A percentile compares a stretch with the other conserved stretches of the same genome.
Evolutionary conservation across 257 asterid species (phyloP).

Genomic region (Solanum tarijense): DNA sequence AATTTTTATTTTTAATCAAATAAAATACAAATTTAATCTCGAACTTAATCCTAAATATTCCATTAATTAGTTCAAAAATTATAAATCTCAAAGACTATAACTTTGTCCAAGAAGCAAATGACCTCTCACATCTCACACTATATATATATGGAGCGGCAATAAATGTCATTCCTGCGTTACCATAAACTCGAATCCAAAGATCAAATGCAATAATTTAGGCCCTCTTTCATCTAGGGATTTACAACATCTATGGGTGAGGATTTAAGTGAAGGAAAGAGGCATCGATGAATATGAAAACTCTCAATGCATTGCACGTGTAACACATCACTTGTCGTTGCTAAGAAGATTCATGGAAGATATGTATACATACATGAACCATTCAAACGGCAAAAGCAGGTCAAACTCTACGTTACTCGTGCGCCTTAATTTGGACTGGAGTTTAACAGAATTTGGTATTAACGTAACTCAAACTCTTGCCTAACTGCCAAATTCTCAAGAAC

Average conservation of each 20-base stretch:
- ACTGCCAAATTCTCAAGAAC: background rate
- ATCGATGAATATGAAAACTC: background rate
- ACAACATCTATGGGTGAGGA: background rate
- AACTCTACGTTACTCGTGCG: constrained; percentile 2
- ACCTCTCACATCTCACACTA: background rate
- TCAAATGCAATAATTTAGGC: background rate
- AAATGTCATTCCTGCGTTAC: background rate
- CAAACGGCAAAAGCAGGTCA: background rate
- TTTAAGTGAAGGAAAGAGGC: background rate
- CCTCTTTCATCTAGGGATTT: background rate
- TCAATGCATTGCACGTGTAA: constrained; percentile 2
- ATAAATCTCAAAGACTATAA: background rate
- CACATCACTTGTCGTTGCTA: background rate
- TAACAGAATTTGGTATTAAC: background rate
- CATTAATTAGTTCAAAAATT: background rate
- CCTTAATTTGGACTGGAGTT: constrained; percentile 3
- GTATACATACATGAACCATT: background rate
- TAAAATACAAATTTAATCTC: background rate
- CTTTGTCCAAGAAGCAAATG: background rate
- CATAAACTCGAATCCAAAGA: background rate
- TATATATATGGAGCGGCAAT: too few relatives aligned
- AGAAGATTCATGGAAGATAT: background rate
- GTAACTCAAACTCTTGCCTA: background rate
- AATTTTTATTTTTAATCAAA: background rate
- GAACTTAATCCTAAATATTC: background rate